Evolutionary conservation across 2,329 filamentous ascomycete species (phyloP).

Genomic region (Epichloe aotearoae): DNA sequence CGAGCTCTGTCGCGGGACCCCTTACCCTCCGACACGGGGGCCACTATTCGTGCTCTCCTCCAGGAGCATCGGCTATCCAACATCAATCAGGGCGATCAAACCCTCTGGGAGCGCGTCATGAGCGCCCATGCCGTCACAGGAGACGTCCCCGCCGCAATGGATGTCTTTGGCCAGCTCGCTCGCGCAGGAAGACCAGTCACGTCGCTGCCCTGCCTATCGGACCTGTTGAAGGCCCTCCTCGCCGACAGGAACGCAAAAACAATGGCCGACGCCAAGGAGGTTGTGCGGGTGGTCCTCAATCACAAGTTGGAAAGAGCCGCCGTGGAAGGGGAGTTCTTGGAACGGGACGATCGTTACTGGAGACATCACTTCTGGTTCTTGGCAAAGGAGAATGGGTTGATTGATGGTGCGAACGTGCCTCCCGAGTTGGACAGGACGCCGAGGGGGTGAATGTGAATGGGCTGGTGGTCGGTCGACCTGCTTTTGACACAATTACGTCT

Average conservation of each 20-base stretch:
- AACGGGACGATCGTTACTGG: conserved; percentile 24
- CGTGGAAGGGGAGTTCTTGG: conserved; percentile 3
- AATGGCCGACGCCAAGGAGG: conserved; percentile 15
- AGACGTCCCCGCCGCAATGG: conserved; percentile 35
- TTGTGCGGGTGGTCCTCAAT: conserved; percentile 19
- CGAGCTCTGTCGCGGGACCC: conserved; percentile 48
- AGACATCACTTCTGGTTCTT: conserved; percentile 37
- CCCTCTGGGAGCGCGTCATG: conserved; percentile 59
- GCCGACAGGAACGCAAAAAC: conserved; percentile 10
- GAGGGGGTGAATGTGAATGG: conserved; percentile 1
- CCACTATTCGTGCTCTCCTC: conserved; percentile 44
- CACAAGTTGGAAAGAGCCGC: conserved; percentile 15
- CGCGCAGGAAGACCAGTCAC: conserved; percentile 26
- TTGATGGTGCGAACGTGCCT: conserved; percentile 15
- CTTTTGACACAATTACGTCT: too few species aligned
- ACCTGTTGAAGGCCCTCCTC: conserved; percentile 26
- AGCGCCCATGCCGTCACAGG: conserved; percentile 48
- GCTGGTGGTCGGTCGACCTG: too few species aligned
- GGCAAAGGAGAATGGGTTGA: conserved; percentile 26
- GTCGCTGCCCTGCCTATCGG: conserved; percentile 28
- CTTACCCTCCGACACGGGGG: conserved; percentile 36
- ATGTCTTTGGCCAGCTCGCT: conserved; percentile 32
- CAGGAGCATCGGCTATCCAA: conserved; percentile 34
- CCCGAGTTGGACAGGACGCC: conserved; percentile 7
- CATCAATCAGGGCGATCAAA: conserved; percentile 34